These are phyloP conservation scores for Physcia stellaris DNA, from an alignment of 495 filamentous ascomycete genomes.

Conservation along the genomic window DNA sequence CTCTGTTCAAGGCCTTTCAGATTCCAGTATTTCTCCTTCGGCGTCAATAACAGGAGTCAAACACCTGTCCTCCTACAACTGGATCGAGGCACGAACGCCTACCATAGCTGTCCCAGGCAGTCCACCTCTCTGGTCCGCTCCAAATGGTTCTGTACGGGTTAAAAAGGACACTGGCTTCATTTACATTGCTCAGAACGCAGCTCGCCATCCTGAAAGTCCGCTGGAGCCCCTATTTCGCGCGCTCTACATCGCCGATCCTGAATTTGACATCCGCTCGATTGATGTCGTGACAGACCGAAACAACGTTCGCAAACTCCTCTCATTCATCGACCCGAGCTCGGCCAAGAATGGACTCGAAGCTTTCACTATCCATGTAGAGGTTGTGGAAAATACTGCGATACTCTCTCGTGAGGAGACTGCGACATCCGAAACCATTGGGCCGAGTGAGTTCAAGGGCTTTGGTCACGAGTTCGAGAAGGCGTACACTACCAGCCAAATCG, in stretches of 20 bases:
- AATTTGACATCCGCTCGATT: slow-evolving; percentile 26
- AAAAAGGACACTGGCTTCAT: slow-evolving; percentile 25
- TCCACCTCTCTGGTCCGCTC: slow-evolving; percentile 27
- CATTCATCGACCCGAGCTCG: slow-evolving; percentile 26
- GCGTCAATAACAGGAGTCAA: slow-evolving; percentile 26
- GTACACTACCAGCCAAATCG: slow-evolving; percentile 25
- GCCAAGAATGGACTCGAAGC: slow-evolving; percentile 15
- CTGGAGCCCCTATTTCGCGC: slow-evolving; percentile 40
- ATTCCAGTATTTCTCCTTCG: slow-evolving; percentile 5
- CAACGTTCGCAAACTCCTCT: slow-evolving; percentile 38
- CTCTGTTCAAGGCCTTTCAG: slow-evolving; percentile 14
- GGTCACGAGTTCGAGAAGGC: slow-evolving; percentile 37
- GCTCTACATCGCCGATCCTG: slow-evolving; percentile 27
- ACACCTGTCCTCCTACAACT: slow-evolving; percentile 36
- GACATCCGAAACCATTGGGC: slow-evolving; percentile 18
- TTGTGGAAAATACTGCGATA: slow-evolving; percentile 25
- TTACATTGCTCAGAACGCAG: slow-evolving; percentile 31
- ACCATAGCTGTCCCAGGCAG: slow-evolving; percentile 28
- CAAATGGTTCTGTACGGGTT: slow-evolving; percentile 11
- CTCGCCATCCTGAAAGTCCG: slow-evolving; percentile 26
- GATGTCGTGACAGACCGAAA: slow-evolving; percentile 39
- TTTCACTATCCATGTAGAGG: slow-evolving; percentile 34
- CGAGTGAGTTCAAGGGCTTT: slow-evolving; percentile 28
- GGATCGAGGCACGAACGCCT: slow-evolving; percentile 25
- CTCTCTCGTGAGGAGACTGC: slow-evolving; percentile 26